Conservation (phyloP, 768 basidiomycete genomes). For the Dentipellis sp. region DNA sequence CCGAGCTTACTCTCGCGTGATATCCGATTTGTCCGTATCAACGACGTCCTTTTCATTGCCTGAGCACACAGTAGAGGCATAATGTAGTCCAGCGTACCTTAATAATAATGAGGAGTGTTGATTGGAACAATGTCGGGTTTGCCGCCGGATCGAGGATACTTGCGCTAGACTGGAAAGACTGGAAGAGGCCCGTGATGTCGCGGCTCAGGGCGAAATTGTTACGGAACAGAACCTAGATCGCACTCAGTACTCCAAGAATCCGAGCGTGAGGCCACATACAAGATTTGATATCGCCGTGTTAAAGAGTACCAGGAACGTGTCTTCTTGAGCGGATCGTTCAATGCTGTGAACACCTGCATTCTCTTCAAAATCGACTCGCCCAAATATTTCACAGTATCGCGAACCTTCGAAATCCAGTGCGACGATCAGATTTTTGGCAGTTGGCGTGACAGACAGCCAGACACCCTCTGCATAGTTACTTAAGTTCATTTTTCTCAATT, state of each 20-base stretch:
- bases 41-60: constrained; percentile 41
- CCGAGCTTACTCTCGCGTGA: constrained; percentile 41
- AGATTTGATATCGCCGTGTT: constrained; percentile 59
- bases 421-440: constrained; percentile 42
- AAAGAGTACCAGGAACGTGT: constrained; percentile 53
- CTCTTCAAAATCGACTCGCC: not conserved
- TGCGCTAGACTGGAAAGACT: constrained; percentile 50
- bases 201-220: constrained; percentile 57
- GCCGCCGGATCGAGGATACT: constrained; percentile 47
- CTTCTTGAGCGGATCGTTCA: constrained; percentile 55
- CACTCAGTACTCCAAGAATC: not conserved
- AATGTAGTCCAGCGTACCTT: constrained; percentile 28
- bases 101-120: constrained; percentile 52
- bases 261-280: constrained; percentile 21
- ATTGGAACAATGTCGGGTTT: constrained; percentile 52
- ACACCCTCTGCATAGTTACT: constrained; percentile 35
- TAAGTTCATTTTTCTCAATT: not conserved
- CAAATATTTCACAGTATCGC: not conserved
- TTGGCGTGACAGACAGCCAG: constrained; percentile 62
- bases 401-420: constrained; percentile 58
- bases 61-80: not conserved
- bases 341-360: constrained; percentile 49
- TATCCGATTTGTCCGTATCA: constrained; percentile 50
- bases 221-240: constrained; percentile 45
- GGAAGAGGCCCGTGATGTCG: constrained; percentile 52